A percentile compares a stretch with the other conserved stretches of the same genome.
These are phyloP conservation scores for Botrytis fabae DNA, from an alignment of 2,329 filamentous ascomycete genomes.

Conservation along the genomic window DNA sequence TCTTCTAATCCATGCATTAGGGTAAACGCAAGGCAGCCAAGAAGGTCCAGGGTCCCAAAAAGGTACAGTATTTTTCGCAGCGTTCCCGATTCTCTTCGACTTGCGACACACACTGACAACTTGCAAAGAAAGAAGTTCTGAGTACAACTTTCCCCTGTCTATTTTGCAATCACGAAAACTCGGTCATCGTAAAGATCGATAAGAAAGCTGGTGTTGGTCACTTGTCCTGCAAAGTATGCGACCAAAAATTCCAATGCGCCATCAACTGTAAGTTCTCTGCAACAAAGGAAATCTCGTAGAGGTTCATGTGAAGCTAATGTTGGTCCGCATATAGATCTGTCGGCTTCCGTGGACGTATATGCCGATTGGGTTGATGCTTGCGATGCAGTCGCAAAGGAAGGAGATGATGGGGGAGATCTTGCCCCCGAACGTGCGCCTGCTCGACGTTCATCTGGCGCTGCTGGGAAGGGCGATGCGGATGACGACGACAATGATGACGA, in stretches of 20 bases:
- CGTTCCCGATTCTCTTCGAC: background rate
- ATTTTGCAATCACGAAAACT: conserved; percentile 97
- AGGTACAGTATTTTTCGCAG: conserved; percentile 51
- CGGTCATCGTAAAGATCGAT: conserved; percentile 86
- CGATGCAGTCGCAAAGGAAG: conserved; percentile 68
- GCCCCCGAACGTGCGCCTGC: conserved; percentile 32
- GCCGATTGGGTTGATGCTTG: conserved; percentile 98
- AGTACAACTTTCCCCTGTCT: conserved; percentile 90
- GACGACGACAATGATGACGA: conserved; percentile 43
- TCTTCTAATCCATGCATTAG: conserved; percentile 46
- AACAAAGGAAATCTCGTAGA: conserved; percentile 2
- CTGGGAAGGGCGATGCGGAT: conserved; percentile 37
- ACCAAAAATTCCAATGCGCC: conserved; percentile 86
- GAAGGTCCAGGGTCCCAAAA: conserved; percentile 80
- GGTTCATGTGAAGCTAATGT: conserved; percentile 26
- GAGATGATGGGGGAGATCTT: conserved; percentile 41
- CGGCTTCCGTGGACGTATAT: conserved; percentile 91
- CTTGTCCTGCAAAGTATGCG: conserved; percentile 88
- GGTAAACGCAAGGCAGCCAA: conserved; percentile 90
- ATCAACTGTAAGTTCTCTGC: conserved; percentile 71
- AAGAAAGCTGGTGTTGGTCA: conserved; percentile 88
- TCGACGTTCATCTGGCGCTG: conserved; percentile 27
- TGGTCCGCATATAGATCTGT: conserved; percentile 63
- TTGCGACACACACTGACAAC: conserved; percentile 13
- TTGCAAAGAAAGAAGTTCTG: conserved; percentile 63